These are phyloP conservation scores for Vitis cinerea DNA, from an alignment of 164 flowering plant genomes.

Conservation along the genomic window DNA sequence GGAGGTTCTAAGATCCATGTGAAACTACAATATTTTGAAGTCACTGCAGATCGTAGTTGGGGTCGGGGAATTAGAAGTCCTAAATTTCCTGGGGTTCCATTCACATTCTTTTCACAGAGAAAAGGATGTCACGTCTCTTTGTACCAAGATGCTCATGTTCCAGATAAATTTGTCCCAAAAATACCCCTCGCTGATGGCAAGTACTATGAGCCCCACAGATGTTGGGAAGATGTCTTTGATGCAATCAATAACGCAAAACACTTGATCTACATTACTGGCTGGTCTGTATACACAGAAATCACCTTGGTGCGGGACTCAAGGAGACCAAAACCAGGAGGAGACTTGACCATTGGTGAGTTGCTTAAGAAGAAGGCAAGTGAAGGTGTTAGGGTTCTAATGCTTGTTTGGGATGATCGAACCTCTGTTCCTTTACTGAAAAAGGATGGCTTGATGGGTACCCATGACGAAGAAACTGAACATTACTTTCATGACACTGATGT, in stretches of 20 bases:
- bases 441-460: conserved; percentile 80
- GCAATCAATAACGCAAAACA: conserved; percentile 76
- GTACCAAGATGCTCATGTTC: conserved; percentile 83
- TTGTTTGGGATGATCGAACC: conserved; percentile 74
- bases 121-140: conserved; percentile 66
- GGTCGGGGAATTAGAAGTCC: conserved; percentile 48
- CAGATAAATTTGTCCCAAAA: conserved; percentile 62
- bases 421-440: conserved; percentile 53
- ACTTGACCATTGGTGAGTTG: conserved; percentile 50
- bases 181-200: conserved; percentile 68
- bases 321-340: conserved; percentile 62
- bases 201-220: conserved; percentile 60
- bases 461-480: conserved; percentile 64
- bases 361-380: conserved; percentile 66
- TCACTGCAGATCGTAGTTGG: conserved; percentile 51
- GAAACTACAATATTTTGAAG: conserved; percentile 60
- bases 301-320: conserved; percentile 64
- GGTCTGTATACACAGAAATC: conserved; percentile 76
- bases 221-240: conserved; percentile 85
- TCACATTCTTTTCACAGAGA: conserved; percentile 67
- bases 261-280: conserved; percentile 75
- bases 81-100: conserved; percentile 71
- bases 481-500: conserved; percentile 57
- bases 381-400: conserved; percentile 66
- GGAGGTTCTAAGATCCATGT: conserved; percentile 63